Conservation (phyloP, 257 asterid genomes). For the Solanum arcanum region DNA sequence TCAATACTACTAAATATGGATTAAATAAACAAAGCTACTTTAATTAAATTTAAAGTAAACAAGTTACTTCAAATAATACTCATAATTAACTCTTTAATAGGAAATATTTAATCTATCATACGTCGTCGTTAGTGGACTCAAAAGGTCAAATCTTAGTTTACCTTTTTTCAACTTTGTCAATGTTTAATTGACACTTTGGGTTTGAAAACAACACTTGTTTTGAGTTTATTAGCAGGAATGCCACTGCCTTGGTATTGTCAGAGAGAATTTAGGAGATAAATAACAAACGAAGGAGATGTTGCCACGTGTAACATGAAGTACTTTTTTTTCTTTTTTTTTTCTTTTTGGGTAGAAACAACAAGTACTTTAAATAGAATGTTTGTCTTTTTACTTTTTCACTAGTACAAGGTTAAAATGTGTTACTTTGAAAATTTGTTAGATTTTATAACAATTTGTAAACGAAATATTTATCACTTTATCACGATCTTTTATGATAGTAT, state of each 20-base stretch:
- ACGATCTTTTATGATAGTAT: fast-evolving
- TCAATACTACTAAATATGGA: not conserved
- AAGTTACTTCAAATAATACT: not conserved
- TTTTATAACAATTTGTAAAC: fast-evolving
- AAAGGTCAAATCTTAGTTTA: not conserved
- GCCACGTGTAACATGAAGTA: not conserved
- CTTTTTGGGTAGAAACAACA: not conserved
- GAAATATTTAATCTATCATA: not conserved
- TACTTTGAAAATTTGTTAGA: not conserved
- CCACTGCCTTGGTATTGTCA: not conserved
- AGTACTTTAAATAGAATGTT: not conserved
- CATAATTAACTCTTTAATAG: not conserved
- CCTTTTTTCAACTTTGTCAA: not conserved
- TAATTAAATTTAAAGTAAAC: not conserved
- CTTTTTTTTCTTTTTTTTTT: no score
- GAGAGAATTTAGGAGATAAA: not conserved
- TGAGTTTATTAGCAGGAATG: not conserved
- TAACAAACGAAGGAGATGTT: not conserved
- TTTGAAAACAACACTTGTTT: not conserved
- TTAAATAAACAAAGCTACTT: not conserved
- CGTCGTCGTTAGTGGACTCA: not conserved
- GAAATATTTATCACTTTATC: not conserved
- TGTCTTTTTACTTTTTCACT: not conserved
- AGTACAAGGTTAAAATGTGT: not conserved
- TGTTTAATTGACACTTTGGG: not conserved